A percentile compares a stretch with the other conserved stretches of the same genome.
These are phyloP conservation scores for Lophiotrema nucula DNA, from an alignment of 495 filamentous ascomycete genomes.

Conservation along the genomic window DNA sequence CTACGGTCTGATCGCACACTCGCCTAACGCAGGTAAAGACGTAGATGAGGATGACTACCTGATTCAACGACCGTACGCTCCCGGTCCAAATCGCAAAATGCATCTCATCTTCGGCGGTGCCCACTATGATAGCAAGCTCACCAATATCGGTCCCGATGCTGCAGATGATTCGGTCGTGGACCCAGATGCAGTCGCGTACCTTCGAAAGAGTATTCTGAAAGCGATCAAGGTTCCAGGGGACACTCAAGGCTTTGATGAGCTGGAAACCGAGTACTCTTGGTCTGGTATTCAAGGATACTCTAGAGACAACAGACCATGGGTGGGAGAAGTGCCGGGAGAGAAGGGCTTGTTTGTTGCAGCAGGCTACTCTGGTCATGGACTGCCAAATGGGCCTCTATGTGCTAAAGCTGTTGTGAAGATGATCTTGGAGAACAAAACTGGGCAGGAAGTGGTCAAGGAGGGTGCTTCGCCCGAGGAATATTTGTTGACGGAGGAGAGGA, in stretches of 20 bases:
- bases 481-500: constrained; percentile 33
- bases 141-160: constrained; percentile 57
- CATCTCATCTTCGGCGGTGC: constrained; percentile 69
- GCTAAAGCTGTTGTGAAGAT: constrained; percentile 65
- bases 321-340: constrained; percentile 53
- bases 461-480: constrained; percentile 10
- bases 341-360: constrained; percentile 37
- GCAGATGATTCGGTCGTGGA: constrained; percentile 59
- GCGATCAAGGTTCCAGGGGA: constrained; percentile 44
- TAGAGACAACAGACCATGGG: constrained; percentile 67
- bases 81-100: constrained; percentile 35
- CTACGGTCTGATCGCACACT: constrained; percentile 58
- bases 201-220: constrained; percentile 46
- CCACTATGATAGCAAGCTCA: constrained; percentile 46
- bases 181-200: constrained; percentile 47
- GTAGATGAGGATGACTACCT: constrained; percentile 85
- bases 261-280: constrained; percentile 65
- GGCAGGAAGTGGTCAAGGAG: constrained; percentile 27
- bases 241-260: constrained; percentile 44
- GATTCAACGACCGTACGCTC: constrained; percentile 55
- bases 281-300: constrained; percentile 81
- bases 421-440: constrained; percentile 49
- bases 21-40: constrained; percentile 45
- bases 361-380: constrained; percentile 65
- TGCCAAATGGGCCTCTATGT: constrained; percentile 72